Conservation (phyloP, 352 stramenopile genomes). For the Phytophthora fragariaefolia region DNA sequence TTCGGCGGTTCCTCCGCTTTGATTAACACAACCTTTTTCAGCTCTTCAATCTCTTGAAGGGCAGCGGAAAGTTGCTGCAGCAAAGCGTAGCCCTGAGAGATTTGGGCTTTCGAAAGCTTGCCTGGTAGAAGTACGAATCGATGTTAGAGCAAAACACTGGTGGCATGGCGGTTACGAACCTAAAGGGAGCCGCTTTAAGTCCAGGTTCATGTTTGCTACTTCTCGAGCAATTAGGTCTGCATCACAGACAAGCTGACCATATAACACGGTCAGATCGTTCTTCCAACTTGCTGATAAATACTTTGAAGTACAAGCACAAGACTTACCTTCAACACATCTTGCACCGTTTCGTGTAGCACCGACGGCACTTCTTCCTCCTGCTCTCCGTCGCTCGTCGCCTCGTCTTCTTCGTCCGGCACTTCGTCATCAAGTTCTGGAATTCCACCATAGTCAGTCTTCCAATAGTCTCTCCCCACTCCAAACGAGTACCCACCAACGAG, state of each 20-base stretch:
- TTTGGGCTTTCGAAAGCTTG: constrained; percentile 64
- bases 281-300: neutral
- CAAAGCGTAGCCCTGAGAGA: constrained; percentile 66
- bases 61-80: constrained; percentile 56
- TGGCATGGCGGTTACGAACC: constrained; percentile 31
- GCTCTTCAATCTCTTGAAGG: constrained; percentile 52
- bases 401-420: constrained; percentile 47
- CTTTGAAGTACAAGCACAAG: neutral
- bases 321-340: constrained; percentile 51
- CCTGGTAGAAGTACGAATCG: constrained; percentile 9
- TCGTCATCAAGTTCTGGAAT: constrained; percentile 43
- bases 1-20: constrained; percentile 5
- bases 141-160: neutral
- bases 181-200: constrained; percentile 59
- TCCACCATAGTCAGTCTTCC: neutral
- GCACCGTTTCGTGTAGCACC: constrained; percentile 41
- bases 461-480: neutral
- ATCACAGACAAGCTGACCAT: constrained; percentile 51
- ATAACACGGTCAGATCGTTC: neutral
- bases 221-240: constrained; percentile 55
- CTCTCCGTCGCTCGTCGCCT: constrained; percentile 35
- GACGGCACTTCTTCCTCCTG: constrained; percentile 43
- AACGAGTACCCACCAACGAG: constrained; percentile 54
- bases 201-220: constrained; percentile 58
- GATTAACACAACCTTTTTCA: constrained; percentile 32